Evolutionary conservation across 164 flowering plant genomes (phyloP).

Genomic region (Hamamelis virginiana): DNA sequence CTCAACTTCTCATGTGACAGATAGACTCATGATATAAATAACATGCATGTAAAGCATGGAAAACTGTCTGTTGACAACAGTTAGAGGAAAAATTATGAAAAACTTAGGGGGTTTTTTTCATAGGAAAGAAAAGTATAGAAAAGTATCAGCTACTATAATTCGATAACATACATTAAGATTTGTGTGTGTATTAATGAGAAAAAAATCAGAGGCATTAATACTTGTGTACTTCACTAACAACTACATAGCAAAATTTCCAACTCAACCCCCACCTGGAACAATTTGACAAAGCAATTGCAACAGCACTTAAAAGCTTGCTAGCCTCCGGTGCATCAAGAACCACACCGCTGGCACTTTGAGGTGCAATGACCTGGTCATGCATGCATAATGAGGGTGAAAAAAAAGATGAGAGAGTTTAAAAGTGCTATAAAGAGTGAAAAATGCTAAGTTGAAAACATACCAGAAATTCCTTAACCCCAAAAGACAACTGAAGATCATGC

Average conservation of each 20-base stretch:
- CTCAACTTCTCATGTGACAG: slow-evolving; percentile 5
- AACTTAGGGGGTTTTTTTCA: no score
- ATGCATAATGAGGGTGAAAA: slow-evolving; percentile 4
- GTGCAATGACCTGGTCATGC: slow-evolving; percentile 74
- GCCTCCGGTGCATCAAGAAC: slow-evolving; percentile 97
- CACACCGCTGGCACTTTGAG: slow-evolving; percentile 93
- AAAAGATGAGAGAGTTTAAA: background rate
- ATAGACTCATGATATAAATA: background rate
- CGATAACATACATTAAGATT: background rate
- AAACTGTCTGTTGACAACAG: background rate
- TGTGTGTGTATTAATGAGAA: background rate
- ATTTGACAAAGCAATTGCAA: slow-evolving; percentile 90
- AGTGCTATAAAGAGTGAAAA: background rate
- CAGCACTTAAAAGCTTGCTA: slow-evolving; percentile 88
- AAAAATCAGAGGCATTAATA: background rate
- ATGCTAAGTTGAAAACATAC: slow-evolving; percentile 35
- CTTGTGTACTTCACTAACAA: slow-evolving; percentile 3
- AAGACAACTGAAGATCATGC: slow-evolving; percentile 84
- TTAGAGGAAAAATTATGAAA: no score
- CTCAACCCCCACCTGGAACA: slow-evolving; percentile 64
- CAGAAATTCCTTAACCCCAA: slow-evolving; percentile 91
- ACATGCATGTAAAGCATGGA: background rate
- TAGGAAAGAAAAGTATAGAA: background rate
- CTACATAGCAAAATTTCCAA: background rate
- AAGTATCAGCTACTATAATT: background rate